Percentiles rank a stretch among this genome's conserved stretches.
These are phyloP conservation scores for Jaapia argillacea DNA, from an alignment of 768 basidiomycete species.

Conservation along the genomic window DNA sequence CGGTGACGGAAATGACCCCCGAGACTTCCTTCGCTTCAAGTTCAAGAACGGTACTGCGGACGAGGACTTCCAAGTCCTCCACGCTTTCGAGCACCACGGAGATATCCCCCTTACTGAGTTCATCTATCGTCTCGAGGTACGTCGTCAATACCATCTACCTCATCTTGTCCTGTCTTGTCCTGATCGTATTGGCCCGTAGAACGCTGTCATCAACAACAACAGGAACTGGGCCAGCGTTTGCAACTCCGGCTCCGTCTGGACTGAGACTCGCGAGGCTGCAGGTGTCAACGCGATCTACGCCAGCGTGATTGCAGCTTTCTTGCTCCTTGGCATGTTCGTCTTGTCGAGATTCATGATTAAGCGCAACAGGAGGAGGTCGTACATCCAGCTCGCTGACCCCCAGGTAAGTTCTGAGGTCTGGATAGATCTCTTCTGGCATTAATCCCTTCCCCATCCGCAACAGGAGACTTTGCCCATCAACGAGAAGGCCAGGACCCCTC, in stretches of 20 bases:
- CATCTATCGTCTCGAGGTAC: constrained; percentile 72
- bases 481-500: background rate
- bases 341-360: background rate
- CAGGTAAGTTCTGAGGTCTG: background rate
- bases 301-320: background rate
- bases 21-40: constrained; percentile 76
- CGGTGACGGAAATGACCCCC: constrained; percentile 62
- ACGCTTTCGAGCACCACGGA: constrained; percentile 63
- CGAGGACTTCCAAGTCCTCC: constrained; percentile 51
- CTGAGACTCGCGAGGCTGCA: background rate
- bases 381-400: background rate
- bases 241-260: constrained; percentile 1
- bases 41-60: constrained; percentile 71
- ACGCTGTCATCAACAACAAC: constrained; percentile 34
- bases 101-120: constrained; percentile 82
- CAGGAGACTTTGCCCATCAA: background rate
- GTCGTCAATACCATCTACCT: constrained; percentile 8
- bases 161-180: background rate
- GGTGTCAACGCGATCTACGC: background rate
- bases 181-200: constrained; percentile 16
- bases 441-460: background rate
- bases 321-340: background rate
- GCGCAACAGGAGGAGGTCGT: background rate
- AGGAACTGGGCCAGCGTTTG: constrained; percentile 34
- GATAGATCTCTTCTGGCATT: background rate